These are phyloP conservation scores for Asterionellopsis glacialis DNA, from an alignment of 108 stramenopile genomes.

Conservation along the genomic window DNA sequence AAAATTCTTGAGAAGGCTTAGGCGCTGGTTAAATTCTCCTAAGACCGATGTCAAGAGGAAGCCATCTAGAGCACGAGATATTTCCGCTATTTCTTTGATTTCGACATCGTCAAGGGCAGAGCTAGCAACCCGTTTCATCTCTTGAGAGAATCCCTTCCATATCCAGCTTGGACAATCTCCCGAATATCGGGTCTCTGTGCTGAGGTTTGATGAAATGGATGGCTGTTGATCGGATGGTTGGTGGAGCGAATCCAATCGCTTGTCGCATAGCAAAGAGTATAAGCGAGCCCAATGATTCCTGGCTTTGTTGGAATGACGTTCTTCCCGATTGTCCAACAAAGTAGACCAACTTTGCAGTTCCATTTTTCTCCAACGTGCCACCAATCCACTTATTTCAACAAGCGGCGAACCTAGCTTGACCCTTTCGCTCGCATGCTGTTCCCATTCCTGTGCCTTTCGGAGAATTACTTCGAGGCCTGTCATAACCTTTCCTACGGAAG, in stretches of 20 bases:
- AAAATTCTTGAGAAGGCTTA: constrained; percentile 54
- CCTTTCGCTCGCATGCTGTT: constrained; percentile 86
- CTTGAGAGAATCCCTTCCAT: constrained; percentile 48
- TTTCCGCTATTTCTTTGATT: constrained; percentile 22
- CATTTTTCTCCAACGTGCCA: constrained; percentile 87
- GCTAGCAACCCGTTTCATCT: background rate
- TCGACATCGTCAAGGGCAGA: background rate
- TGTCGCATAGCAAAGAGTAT: constrained; percentile 26
- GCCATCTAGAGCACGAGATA: constrained; percentile 70
- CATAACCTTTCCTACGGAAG: constrained; percentile 83
- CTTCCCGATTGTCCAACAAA: constrained; percentile 51
- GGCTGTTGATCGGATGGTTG: background rate
- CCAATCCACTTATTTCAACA: constrained; percentile 60
- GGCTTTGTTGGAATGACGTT: constrained; percentile 37
- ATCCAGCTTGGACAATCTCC: constrained; percentile 52
- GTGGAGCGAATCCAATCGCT: constrained; percentile 16
- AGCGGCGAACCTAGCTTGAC: constrained; percentile 76
- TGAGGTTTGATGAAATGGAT: too few species aligned
- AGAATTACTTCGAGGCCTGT: constrained; percentile 90
- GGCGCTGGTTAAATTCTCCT: constrained; percentile 61
- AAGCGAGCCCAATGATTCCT: constrained; percentile 57
- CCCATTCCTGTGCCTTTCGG: constrained; percentile 93
- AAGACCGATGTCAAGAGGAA: constrained; percentile 77
- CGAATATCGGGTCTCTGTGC: background rate
- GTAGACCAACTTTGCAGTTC: constrained; percentile 91